A percentile compares a stretch with the other conserved stretches of the same genome.
Conservation (phyloP, 768 basidiomycete species). For the Tylopilus intermedius region DNA sequence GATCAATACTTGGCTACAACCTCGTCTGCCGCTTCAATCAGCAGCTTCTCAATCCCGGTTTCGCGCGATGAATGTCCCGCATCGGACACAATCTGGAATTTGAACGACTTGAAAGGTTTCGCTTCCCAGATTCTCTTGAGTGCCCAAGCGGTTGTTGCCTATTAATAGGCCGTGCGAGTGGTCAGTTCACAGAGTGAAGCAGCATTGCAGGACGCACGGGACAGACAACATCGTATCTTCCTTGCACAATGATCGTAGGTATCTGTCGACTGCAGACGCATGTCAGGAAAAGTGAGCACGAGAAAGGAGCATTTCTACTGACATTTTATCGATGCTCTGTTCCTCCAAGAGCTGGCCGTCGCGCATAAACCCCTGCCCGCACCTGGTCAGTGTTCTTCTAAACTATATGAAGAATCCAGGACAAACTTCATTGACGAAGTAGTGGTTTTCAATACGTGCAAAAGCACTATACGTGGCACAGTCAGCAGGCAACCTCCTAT, state of each 20-base stretch:
- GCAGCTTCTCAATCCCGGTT: constrained; percentile 57
- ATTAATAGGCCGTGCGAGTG: neutral
- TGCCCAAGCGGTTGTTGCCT: constrained; percentile 76
- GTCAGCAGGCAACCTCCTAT: constrained; percentile 5
- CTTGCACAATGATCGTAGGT: constrained; percentile 77
- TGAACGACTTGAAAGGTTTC: constrained; percentile 35
- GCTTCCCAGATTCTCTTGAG: constrained; percentile 84
- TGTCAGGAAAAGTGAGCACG: constrained; percentile 5
- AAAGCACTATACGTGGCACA: constrained; percentile 55
- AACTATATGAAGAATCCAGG: neutral
- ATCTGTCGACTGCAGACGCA: constrained; percentile 68
- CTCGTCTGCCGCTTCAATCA: constrained; percentile 54
- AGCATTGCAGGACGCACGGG: constrained; percentile 46
- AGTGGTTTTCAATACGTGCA: constrained; percentile 87
- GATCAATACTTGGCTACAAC: constrained; percentile 22
- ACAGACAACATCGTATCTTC: constrained; percentile 86
- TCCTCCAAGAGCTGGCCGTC: constrained; percentile 82
- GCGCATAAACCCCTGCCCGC: constrained; percentile 69
- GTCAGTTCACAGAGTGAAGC: neutral
- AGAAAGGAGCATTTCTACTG: constrained; percentile 13
- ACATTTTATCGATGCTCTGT: constrained; percentile 89
- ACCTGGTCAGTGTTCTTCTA: constrained; percentile 2
- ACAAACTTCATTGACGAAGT: constrained; percentile 74
- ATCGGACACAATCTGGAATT: constrained; percentile 68
- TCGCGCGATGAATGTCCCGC: constrained; percentile 87